Evolutionary conservation across 1,284 basidiomycete species (phyloP).

Genomic region (Pseudozyma hubeiensis): DNA sequence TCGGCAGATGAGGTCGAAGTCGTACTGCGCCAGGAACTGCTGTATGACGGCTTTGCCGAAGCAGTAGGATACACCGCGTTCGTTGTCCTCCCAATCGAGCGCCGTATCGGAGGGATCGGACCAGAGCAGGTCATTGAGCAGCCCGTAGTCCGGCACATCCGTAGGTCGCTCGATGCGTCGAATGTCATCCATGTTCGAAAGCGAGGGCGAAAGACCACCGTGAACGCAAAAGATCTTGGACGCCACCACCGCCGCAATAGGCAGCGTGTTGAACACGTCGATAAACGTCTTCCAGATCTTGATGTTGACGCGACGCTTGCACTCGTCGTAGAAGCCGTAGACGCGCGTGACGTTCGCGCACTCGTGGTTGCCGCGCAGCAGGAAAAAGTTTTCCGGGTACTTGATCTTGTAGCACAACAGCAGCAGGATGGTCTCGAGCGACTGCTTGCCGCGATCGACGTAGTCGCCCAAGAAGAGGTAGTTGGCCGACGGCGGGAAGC

Average conservation of each 20-base stretch:
- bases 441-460: slow-evolving; percentile 98
- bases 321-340: slow-evolving; percentile 99
- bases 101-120: slow-evolving; percentile 98
- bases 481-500: slow-evolving; percentile 95
- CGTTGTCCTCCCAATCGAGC: slow-evolving; percentile 99
- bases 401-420: slow-evolving; percentile 96
- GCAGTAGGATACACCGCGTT: slow-evolving; percentile 99
- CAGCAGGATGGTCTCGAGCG: slow-evolving; percentile 95
- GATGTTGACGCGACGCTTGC: slow-evolving; percentile 98
- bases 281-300: slow-evolving; percentile 99
- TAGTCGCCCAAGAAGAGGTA: slow-evolving; percentile 99
- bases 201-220: slow-evolving; percentile 95
- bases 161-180: slow-evolving; percentile 97
- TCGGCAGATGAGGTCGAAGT: slow-evolving; percentile 99
- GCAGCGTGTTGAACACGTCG: slow-evolving; percentile 98
- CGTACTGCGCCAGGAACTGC: slow-evolving; percentile 83
- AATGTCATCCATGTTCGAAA: slow-evolving; percentile 99
- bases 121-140: slow-evolving; percentile 97
- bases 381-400: slow-evolving; percentile 99
- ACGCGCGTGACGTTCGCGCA: slow-evolving; percentile 99
- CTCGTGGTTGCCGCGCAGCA: slow-evolving; percentile 97
- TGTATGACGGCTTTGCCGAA: slow-evolving; percentile 98
- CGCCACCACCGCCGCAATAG: slow-evolving; percentile 97
- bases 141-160: slow-evolving; percentile 98
- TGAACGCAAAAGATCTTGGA: slow-evolving; percentile 99